A percentile compares a stretch with the other conserved stretches of the same genome.
Conservation (phyloP, 2,329 filamentous ascomycete species). For the Didymella sp. region DNA sequence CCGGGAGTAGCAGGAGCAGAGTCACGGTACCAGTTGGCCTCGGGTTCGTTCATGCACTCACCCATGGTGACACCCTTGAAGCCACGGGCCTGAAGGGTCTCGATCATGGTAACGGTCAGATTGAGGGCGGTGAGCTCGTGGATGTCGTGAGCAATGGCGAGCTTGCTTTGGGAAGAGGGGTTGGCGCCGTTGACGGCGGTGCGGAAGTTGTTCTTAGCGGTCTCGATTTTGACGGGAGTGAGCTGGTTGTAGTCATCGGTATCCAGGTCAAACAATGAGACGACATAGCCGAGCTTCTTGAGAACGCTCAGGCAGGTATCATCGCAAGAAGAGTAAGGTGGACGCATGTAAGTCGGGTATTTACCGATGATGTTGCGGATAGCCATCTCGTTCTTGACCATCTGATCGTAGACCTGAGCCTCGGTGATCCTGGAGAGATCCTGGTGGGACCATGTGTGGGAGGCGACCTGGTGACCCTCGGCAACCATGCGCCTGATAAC, state of each 20-base stretch:
- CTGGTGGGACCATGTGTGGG: slow-evolving; percentile 64
- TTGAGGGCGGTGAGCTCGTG: slow-evolving; percentile 55
- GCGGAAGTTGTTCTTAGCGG: slow-evolving; percentile 51
- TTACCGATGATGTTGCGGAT: slow-evolving; percentile 62
- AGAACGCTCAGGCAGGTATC: slow-evolving; percentile 49
- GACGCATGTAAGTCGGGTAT: slow-evolving; percentile 63
- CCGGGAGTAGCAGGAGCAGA: slow-evolving; percentile 41
- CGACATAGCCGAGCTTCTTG: slow-evolving; percentile 61
- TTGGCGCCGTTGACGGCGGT: slow-evolving; percentile 48
- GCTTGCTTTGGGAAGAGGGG: slow-evolving; percentile 47
- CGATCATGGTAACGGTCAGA: slow-evolving; percentile 55
- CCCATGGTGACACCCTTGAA: slow-evolving; percentile 57
- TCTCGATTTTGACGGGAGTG: slow-evolving; percentile 38
- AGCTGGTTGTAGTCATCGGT: slow-evolving; percentile 54
- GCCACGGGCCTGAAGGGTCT: slow-evolving; percentile 46
- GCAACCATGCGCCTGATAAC: slow-evolving; percentile 62
- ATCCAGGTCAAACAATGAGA: slow-evolving; percentile 67
- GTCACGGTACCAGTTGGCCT: slow-evolving; percentile 58
- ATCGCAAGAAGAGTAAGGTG: slow-evolving; percentile 57
- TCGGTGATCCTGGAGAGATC: slow-evolving; percentile 55
- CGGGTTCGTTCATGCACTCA: slow-evolving; percentile 56
- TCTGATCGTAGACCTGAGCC: slow-evolving; percentile 55
- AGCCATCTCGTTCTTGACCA: slow-evolving; percentile 63
- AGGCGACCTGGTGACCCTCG: slow-evolving; percentile 67
- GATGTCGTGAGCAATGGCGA: slow-evolving; percentile 63